These are phyloP conservation scores for Aegilops tauschii DNA, from an alignment of 176 grass and related monocot species.

Conservation along the genomic window DNA sequence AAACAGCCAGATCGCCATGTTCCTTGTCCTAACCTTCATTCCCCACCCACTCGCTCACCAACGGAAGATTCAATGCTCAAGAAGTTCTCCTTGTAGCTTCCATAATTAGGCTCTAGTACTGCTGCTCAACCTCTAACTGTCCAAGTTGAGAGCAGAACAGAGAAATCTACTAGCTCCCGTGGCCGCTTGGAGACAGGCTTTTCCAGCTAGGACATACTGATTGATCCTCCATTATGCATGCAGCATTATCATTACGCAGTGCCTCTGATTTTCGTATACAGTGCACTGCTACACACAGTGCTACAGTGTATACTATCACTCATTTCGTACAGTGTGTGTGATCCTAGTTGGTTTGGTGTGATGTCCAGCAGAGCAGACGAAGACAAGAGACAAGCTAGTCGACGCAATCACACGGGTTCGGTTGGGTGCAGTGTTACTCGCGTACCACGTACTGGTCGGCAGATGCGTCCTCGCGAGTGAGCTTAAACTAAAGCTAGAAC, in stretches of 20 bases:
- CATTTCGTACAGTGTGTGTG: too few species aligned
- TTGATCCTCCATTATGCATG: not conserved
- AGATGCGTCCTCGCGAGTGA: conserved; percentile 21
- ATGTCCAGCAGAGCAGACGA: not conserved
- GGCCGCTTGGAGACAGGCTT: not conserved
- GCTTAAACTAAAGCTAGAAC: conserved; percentile 12
- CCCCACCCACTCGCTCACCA: not conserved
- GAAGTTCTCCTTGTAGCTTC: not conserved
- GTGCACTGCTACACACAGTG: too few species aligned
- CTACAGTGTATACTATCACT: too few species aligned
- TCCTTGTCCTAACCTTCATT: not conserved
- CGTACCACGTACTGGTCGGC: conserved; percentile 19
- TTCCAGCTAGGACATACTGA: not conserved
- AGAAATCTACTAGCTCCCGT: not conserved
- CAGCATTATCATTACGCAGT: too few species aligned
- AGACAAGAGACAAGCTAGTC: not conserved
- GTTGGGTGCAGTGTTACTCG: conserved; percentile 27
- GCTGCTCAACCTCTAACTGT: not conserved
- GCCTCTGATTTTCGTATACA: too few species aligned
- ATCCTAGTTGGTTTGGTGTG: not conserved
- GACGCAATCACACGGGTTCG: conserved; percentile 24
- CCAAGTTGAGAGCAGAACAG: not conserved
- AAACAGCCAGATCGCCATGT: conserved; percentile 12
- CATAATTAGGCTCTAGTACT: not conserved
- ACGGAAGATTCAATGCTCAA: not conserved